phyloP scores from a whole-genome alignment of 345 rosid genomes.

The Eucalyptus cloeziana region DNA sequence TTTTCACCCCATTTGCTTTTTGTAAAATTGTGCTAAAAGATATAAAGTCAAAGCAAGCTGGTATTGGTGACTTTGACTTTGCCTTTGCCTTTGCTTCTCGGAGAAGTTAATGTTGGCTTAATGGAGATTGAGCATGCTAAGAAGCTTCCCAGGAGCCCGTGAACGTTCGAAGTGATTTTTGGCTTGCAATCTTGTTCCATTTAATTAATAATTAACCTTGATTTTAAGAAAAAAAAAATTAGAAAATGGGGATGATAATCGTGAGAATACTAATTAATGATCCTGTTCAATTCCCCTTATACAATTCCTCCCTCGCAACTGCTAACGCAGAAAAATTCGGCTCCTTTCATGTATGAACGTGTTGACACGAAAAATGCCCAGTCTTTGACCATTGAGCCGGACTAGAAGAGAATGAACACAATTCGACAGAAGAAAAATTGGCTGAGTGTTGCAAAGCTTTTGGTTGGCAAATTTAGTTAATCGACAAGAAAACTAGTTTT shows the following conservation, averaged over 20 bases:
- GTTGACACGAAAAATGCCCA: neutral
- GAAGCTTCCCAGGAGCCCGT: no score
- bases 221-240: no score
- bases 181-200: no score
- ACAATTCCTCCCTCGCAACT: neutral
- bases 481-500: neutral
- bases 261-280: neutral
- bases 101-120: neutral
- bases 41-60: neutral
- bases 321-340: neutral
- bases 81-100: neutral
- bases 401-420: neutral
- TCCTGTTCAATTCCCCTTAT: neutral
- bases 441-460: neutral
- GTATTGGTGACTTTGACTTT: neutral
- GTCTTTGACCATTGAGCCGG: neutral
- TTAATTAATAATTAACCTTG: no score
- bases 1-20: neutral
- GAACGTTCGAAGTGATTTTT: no score
- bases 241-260: no score
- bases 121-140: neutral
- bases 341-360: neutral
- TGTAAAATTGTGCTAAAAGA: neutral
- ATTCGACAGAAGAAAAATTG: no score
- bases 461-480: neutral